These are phyloP conservation scores for Keithomyces neogunnii DNA, from an alignment of 2,329 filamentous ascomycete genomes.

Conservation along the genomic window DNA sequence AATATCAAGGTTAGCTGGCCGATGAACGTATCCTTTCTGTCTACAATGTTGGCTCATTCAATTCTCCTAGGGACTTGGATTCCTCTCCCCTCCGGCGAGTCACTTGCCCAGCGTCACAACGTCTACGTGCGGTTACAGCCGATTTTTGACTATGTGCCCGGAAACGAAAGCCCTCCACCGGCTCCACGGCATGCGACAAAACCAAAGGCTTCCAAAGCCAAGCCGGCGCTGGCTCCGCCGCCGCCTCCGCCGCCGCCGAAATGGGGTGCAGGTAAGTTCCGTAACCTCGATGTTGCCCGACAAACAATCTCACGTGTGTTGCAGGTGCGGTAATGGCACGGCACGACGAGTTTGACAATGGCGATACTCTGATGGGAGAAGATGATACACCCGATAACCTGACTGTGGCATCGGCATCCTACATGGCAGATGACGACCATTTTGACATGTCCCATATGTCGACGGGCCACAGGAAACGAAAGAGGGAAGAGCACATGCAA, in stretches of 20 bases:
- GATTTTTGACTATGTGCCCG: slow-evolving; percentile 85
- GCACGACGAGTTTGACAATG: slow-evolving; percentile 56
- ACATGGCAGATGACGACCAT: slow-evolving; percentile 75
- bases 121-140: slow-evolving; percentile 73
- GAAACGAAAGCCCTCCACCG: slow-evolving; percentile 81
- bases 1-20: slow-evolving; percentile 71
- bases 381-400: slow-evolving; percentile 78
- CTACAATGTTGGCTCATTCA: no score
- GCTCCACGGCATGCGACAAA: slow-evolving; percentile 89
- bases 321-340: slow-evolving; percentile 13
- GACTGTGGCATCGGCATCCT: slow-evolving; percentile 76
- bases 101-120: slow-evolving; percentile 79
- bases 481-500: slow-evolving; percentile 58
- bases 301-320: slow-evolving; percentile 7
- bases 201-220: slow-evolving; percentile 61
- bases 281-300: neutral
- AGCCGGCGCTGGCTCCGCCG: slow-evolving; percentile 21
- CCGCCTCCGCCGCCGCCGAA: slow-evolving; percentile 46
- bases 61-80: slow-evolving; percentile 76
- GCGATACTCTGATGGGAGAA: slow-evolving; percentile 55
- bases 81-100: slow-evolving; percentile 70
- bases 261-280: slow-evolving; percentile 29
- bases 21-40: neutral
- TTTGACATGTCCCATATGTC: slow-evolving; percentile 59
- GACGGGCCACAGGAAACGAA: slow-evolving; percentile 64